Evolutionary conservation across 2,329 filamentous ascomycete species (phyloP), one percentile per base, ranked within the genome.

Genomic region (Hypoxylon sp.): DNA sequence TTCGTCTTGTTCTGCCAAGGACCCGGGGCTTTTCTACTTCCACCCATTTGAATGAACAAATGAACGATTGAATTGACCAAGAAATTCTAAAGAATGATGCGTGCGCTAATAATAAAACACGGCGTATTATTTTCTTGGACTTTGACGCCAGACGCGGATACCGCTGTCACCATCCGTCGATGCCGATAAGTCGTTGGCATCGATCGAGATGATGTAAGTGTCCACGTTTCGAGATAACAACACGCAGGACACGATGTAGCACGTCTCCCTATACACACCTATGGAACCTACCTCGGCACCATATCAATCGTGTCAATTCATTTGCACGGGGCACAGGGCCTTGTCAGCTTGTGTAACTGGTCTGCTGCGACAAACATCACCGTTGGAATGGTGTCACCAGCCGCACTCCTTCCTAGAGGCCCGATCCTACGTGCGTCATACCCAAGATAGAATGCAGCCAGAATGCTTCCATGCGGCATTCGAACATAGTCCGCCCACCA

Each of bases 371-470:
- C 56, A 59, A 51, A 57, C 51, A 59, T 63, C 54, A 53, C 57
- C 56, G 44, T 56, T 66, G 62, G 59, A 59, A 61, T 62, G 64
- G 62, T 69, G 55, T 58, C 64, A 69, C 65, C 32, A 66, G 55
- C 62, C 67, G 47, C 56, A 51, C 46, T 39, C 22, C 30, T 60
- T 53, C 46, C 51, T 59, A 56, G 22, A 63, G 51, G 56, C 56
- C 57, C 41, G 56, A 60, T 64, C 59, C 57, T 59, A 57, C 53
- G n/a, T 65, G 58, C 59, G 54, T 68, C 59, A 60, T 63, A 54
- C 56, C 47, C 52, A 59, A 48, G 22, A 13, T 55, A 61, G 50
- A 41, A 26, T 26, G 24, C 7, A n/a, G n/a, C n/a, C n/a, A 26
- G 24, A 26, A 65, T 24, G 43, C 46, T 56, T 60, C 52, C 48